phyloP scores from a whole-genome alignment of 352 stramenopile genomes.

The Blastocystis hominis region DNA sequence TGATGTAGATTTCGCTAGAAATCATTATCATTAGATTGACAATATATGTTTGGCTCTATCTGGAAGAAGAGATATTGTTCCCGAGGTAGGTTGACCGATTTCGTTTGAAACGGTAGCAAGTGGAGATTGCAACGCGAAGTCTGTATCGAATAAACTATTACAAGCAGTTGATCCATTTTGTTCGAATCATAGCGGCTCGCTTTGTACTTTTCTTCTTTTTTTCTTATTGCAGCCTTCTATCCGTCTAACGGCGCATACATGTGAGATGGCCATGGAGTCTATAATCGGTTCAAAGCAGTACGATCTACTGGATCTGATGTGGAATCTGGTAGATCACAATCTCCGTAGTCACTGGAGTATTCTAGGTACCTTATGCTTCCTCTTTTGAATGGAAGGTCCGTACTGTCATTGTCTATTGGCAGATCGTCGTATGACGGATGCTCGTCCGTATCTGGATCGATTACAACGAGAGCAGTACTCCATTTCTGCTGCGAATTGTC shows the following conservation, averaged over 20 bases:
- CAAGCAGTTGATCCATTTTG: slow-evolving; percentile 9
- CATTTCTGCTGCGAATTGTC: slow-evolving; percentile 15
- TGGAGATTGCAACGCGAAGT: not conserved
- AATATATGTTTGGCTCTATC: not conserved
- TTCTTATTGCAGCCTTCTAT: not conserved
- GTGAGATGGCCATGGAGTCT: not conserved
- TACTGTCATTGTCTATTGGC: slow-evolving; percentile 30
- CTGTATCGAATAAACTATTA: slow-evolving; percentile 18
- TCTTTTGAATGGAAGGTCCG: not conserved
- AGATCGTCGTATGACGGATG: not conserved
- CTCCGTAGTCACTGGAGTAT: not conserved
- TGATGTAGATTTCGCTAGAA: not conserved
- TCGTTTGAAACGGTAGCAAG: not conserved
- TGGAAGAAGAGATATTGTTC: not conserved
- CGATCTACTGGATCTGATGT: not conserved
- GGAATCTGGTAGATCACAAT: not conserved
- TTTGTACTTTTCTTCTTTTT: not conserved
- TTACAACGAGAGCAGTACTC: slow-evolving; percentile 9
- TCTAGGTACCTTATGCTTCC: not conserved
- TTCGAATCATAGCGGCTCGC: not conserved
- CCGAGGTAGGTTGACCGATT: not conserved
- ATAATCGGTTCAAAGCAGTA: not conserved
- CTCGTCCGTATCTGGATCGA: not conserved
- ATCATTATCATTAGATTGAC: not conserved
- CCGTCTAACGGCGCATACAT: not conserved